These are phyloP conservation scores for Haematococcus lacustris DNA, from an alignment of 139 green algal genomes.

Conservation along the genomic window DNA sequence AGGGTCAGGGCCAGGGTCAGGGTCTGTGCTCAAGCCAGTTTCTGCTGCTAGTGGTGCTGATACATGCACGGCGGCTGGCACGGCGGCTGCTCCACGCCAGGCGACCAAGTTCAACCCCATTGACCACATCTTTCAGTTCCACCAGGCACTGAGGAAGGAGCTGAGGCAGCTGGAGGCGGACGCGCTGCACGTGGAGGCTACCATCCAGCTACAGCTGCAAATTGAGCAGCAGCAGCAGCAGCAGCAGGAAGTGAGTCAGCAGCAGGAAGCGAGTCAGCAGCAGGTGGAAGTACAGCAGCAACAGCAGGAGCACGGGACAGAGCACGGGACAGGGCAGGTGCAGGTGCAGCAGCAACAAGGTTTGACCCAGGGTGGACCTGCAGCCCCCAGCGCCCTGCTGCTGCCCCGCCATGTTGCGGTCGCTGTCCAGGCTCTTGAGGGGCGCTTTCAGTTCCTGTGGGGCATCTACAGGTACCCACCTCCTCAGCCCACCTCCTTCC, in stretches of 20 bases:
- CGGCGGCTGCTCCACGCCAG: too few relatives aligned
- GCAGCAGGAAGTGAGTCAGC: conserved; percentile 4
- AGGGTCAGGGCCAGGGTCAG: too few relatives aligned
- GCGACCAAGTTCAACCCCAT: conserved; percentile 76
- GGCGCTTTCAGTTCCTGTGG: conserved; percentile 87
- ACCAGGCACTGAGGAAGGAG: conserved; percentile 73
- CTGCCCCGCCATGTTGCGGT: conserved; percentile 6
- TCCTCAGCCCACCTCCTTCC: too few relatives aligned
- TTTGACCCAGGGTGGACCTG: not conserved
- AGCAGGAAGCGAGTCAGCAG: not conserved
- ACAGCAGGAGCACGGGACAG: conserved; percentile 4
- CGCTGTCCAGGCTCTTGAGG: conserved; percentile 67
- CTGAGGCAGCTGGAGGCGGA: conserved; percentile 75
- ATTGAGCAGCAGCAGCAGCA: conserved; percentile 5
- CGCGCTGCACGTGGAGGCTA: conserved; percentile 43
- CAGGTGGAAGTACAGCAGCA: conserved; percentile 4
- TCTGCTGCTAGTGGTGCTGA: too few relatives aligned
- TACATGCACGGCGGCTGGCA: too few relatives aligned
- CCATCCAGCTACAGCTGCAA: too few relatives aligned
- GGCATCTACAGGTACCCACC: conserved; percentile 48
- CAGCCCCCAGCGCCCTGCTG: not conserved
- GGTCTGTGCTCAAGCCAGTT: too few relatives aligned
- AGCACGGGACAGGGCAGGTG: not conserved
- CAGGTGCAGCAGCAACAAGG: not conserved
- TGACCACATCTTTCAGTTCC: conserved; percentile 97